phyloP scores from a whole-genome alignment of 1,284 basidiomycete species.

The Cystobasidium sp. region DNA sequence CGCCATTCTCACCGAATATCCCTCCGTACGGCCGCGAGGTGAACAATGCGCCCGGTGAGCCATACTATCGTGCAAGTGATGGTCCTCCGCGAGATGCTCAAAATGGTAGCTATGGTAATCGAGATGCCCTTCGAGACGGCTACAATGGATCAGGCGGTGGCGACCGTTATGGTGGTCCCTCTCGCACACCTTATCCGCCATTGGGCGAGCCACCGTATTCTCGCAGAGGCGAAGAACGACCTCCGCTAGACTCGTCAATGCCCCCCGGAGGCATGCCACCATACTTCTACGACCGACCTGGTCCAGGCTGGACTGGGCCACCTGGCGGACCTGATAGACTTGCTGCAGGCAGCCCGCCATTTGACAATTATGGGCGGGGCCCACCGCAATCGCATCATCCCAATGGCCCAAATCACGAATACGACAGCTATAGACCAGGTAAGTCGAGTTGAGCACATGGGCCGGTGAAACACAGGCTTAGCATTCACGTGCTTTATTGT shows the following conservation, averaged over 20 bases:
- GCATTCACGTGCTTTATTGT: too few species aligned
- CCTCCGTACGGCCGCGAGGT: background rate
- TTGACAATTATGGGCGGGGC: background rate
- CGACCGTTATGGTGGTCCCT: background rate
- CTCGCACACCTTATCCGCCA: too few species aligned
- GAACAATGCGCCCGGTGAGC: background rate
- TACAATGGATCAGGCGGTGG: background rate
- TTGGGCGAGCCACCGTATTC: background rate
- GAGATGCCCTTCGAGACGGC: background rate
- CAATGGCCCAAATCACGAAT: background rate
- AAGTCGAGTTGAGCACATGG: too few species aligned
- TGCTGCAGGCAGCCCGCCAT: conserved; percentile 1
- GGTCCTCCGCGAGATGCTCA: background rate
- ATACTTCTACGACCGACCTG: conserved; percentile 1
- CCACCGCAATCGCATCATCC: background rate
- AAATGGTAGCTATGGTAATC: background rate
- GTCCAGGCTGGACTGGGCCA: background rate
- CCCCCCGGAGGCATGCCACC: background rate
- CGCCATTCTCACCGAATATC: background rate
- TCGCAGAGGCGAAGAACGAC: background rate
- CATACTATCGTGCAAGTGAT: background rate
- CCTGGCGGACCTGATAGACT: background rate
- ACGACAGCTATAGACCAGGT: background rate
- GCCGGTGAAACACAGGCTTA: too few species aligned
- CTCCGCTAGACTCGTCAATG: background rate